phyloP scores from a whole-genome alignment of 768 basidiomycete genomes.

The Gelatoporia subvermispora region DNA sequence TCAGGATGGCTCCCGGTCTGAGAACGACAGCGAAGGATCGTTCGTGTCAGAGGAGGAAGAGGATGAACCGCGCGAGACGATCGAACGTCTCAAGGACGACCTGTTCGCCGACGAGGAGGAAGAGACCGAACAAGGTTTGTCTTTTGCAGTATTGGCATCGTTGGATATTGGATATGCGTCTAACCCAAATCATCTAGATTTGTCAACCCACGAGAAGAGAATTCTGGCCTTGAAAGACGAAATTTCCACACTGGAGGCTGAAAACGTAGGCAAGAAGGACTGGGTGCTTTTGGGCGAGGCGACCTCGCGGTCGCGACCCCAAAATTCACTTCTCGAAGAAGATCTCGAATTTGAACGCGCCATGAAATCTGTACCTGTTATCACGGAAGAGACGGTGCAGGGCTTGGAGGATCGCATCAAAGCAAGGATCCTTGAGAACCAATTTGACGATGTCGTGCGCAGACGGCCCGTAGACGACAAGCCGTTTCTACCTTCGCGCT shows the following conservation, averaged over 20 bases:
- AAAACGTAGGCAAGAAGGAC: constrained; percentile 85
- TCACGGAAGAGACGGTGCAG: constrained; percentile 84
- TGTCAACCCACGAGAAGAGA: constrained; percentile 80
- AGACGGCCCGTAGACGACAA: constrained; percentile 72
- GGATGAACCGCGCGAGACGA: constrained; percentile 36
- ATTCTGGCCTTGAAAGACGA: constrained; percentile 68
- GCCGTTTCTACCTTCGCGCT: constrained; percentile 85
- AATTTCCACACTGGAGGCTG: constrained; percentile 75
- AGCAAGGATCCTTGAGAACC: constrained; percentile 74
- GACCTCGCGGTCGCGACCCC: constrained; percentile 72
- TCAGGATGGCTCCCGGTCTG: constrained; percentile 16
- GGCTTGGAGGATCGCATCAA: constrained; percentile 89
- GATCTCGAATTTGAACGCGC: constrained; percentile 93
- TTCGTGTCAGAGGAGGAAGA: constrained; percentile 22
- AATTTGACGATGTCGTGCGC: constrained; percentile 92
- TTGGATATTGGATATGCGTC: not conserved
- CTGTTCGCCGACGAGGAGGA: constrained; percentile 67
- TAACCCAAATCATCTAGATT: constrained; percentile 43
- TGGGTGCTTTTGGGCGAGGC: constrained; percentile 95
- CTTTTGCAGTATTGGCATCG: not conserved
- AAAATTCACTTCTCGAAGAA: constrained; percentile 89
- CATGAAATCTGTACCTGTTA: constrained; percentile 78
- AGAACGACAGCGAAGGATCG: constrained; percentile 27
- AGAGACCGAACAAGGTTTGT: constrained; percentile 20
- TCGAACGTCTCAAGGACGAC: constrained; percentile 70